A percentile compares a stretch with the other conserved stretches of the same genome.
Evolutionary conservation across 2,329 filamentous ascomycete genomes (phyloP).

Genomic region (Colletotrichum orchidophilum): DNA sequence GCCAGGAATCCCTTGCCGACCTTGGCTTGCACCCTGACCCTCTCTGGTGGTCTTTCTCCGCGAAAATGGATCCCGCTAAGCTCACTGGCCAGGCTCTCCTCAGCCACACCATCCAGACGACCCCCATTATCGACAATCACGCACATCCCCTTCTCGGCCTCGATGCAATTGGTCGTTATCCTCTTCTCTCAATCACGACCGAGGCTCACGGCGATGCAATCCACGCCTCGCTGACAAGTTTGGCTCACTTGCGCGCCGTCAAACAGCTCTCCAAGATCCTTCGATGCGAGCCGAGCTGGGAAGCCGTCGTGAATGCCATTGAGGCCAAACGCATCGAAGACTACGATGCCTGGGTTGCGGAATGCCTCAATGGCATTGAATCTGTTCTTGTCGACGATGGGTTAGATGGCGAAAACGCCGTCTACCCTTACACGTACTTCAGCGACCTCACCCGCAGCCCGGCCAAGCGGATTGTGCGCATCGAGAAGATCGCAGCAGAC

Average conservation of each 20-base stretch:
- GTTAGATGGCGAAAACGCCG: constrained; percentile 59
- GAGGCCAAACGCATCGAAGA: constrained; percentile 51
- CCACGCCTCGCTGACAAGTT: constrained; percentile 65
- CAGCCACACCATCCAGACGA: constrained; percentile 55
- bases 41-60: constrained; percentile 22
- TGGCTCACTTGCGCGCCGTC: constrained; percentile 76
- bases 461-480: constrained; percentile 79
- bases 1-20: neutral
- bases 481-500: constrained; percentile 76
- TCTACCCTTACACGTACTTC: constrained; percentile 71
- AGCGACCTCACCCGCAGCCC: constrained; percentile 69
- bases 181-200: constrained; percentile 70
- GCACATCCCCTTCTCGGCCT: constrained; percentile 73
- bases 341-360: constrained; percentile 66
- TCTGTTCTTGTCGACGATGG: constrained; percentile 83
- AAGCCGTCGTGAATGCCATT: constrained; percentile 56
- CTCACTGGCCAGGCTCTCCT: constrained; percentile 38
- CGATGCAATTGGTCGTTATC: constrained; percentile 55
- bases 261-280: constrained; percentile 74
- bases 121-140: constrained; percentile 78
- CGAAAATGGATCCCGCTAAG: constrained; percentile 33
- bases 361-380: constrained; percentile 78
- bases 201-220: constrained; percentile 78
- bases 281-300: constrained; percentile 71
- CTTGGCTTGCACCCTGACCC: neutral